Evolutionary conservation across 495 filamentous ascomycete species (phyloP).

Genomic region (Tuber microsphaerosporum): DNA sequence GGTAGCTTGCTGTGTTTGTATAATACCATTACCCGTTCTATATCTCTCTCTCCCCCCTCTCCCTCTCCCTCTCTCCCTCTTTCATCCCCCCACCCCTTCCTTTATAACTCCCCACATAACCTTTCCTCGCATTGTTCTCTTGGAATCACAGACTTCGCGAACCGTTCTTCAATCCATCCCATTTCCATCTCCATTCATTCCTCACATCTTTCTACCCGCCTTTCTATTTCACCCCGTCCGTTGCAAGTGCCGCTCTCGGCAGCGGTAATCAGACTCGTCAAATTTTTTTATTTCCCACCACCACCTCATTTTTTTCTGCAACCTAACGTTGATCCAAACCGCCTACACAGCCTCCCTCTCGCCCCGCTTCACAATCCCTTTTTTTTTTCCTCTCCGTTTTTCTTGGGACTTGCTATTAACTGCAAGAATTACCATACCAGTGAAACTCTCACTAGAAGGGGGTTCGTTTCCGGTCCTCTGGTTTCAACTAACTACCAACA

Average conservation of each 20-base stretch:
- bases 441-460: neutral
- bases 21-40: neutral
- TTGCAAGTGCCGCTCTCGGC: conserved; percentile 1
- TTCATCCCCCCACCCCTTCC: neutral
- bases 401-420: neutral
- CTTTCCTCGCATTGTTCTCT: neutral
- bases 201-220: neutral
- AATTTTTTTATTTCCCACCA: neutral
- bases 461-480: neutral
- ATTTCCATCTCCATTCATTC: neutral
- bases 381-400: neutral
- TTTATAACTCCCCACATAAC: neutral
- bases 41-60: neutral
- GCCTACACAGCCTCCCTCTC: conserved; percentile 1
- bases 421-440: neutral
- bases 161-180: neutral
- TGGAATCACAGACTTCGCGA: neutral
- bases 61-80: neutral
- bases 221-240: neutral
- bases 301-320: neutral
- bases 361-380: neutral
- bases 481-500: neutral
- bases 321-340: neutral
- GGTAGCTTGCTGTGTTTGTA: neutral
- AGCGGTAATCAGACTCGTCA: conserved; percentile 1